phyloP scores from a whole-genome alignment of 2,329 filamentous ascomycete species.

The Fusarium marasasianum region DNA sequence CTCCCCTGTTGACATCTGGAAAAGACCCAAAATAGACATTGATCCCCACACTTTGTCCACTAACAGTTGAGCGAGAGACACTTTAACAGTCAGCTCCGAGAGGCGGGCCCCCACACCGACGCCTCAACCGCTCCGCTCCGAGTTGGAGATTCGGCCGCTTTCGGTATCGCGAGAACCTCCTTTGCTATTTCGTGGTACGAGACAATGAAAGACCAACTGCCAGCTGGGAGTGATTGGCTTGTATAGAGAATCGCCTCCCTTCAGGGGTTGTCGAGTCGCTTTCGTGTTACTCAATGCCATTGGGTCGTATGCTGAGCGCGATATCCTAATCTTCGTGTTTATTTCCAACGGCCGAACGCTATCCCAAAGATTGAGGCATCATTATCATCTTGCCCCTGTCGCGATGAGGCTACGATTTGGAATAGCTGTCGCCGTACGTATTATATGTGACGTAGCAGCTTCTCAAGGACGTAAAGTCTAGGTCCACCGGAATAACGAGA shows the following conservation, averaged over 20 bases:
- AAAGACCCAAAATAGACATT: constrained; percentile 36
- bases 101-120: constrained; percentile 27
- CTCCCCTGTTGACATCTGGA: constrained; percentile 33
- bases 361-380: not conserved
- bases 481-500: constrained; percentile 11
- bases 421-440: constrained; percentile 25
- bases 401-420: constrained; percentile 26
- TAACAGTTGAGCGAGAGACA: constrained; percentile 15
- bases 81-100: constrained; percentile 27
- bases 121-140: constrained; percentile 28
- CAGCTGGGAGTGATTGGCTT: not conserved
- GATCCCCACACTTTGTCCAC: constrained; percentile 31
- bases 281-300: not conserved
- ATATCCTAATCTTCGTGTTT: constrained; percentile 6
- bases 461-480: constrained; percentile 8
- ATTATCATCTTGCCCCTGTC: constrained; percentile 10
- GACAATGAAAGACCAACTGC: not conserved
- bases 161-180: constrained; percentile 25
- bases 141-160: constrained; percentile 17
- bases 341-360: not conserved
- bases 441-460: constrained; percentile 37
- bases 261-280: not conserved
- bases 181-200: constrained; percentile 6
- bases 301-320: constrained; percentile 5
- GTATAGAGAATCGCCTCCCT: not conserved